phyloP scores from a whole-genome alignment of 208 protist genomes.

The Crithidia bombi region DNA sequence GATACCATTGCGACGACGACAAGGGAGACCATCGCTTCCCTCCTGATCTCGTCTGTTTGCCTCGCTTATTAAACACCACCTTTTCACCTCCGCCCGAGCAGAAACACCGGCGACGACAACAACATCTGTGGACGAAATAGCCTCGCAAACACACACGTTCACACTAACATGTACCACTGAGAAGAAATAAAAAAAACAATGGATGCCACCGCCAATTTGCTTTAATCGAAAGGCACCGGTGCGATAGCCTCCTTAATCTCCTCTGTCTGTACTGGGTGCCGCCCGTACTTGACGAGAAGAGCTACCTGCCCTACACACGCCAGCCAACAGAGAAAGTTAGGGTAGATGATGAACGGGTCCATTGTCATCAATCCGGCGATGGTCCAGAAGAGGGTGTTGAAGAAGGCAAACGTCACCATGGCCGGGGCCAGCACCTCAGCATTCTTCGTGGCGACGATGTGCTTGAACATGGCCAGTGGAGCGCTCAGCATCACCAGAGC shows the following conservation, averaged over 20 bases:
- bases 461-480: constrained; percentile 52
- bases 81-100: no score
- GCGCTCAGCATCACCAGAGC: constrained; percentile 61
- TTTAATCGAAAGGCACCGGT: constrained; percentile 47
- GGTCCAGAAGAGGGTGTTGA: constrained; percentile 62
- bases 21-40: no score
- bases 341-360: constrained; percentile 52
- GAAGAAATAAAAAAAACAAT: no score
- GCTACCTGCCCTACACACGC: constrained; percentile 43
- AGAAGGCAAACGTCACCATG: constrained; percentile 60
- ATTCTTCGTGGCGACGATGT: constrained; percentile 63
- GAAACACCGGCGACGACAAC: no score
- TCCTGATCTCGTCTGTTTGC: no score
- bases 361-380: constrained; percentile 50
- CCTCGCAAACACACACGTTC: neutral
- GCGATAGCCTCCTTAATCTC: constrained; percentile 49
- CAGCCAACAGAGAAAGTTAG: constrained; percentile 46
- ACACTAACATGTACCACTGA: no score
- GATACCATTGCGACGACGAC: no score
- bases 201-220: no score
- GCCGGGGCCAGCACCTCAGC: constrained; percentile 54
- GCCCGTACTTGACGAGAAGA: constrained; percentile 58
- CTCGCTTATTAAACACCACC: no score
- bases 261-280: constrained; percentile 21
- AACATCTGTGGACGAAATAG: no score